Conservation (phyloP, 148 eudicot genomes). For the Vaccinium myrtillus region DNA sequence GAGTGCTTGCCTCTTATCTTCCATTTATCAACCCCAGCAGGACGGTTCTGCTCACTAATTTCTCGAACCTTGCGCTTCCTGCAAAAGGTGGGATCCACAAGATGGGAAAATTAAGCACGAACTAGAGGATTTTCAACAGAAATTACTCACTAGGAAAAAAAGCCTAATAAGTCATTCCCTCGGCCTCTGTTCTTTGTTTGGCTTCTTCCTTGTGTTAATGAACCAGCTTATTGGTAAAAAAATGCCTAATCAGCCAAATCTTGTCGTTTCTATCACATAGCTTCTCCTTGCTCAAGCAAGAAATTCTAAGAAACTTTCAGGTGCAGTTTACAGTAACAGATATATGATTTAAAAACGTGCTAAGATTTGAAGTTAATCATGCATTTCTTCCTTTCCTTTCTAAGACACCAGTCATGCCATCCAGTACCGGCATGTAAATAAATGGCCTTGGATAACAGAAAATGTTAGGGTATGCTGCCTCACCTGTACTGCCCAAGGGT, state of each 20-base stretch:
- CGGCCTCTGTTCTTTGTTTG: no score
- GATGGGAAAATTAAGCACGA: not conserved
- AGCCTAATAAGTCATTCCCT: not conserved
- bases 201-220: not conserved
- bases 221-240: not conserved
- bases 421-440: not conserved
- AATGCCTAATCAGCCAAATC: not conserved
- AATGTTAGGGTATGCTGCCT: not conserved
- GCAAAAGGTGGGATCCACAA: slow-evolving; percentile 20
- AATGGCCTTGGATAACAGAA: not conserved
- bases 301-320: not conserved
- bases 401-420: not conserved
- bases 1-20: slow-evolving; percentile 53
- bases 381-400: slow-evolving; percentile 3
- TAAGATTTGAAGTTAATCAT: not conserved
- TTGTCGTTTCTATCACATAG: not conserved
- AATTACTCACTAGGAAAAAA: not conserved
- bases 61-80: slow-evolving; percentile 96
- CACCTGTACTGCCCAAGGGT: slow-evolving; percentile 61
- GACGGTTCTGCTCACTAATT: slow-evolving; percentile 64
- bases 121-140: not conserved
- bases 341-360: no score
- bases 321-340: not conserved
- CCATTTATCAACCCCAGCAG: slow-evolving; percentile 77
- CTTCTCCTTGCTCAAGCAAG: not conserved